Percentiles rank a stretch among this genome's conserved stretches.
These are phyloP conservation scores for Solanum gracilifrons DNA, from an alignment of 257 asterid genomes.

Conservation along the genomic window DNA sequence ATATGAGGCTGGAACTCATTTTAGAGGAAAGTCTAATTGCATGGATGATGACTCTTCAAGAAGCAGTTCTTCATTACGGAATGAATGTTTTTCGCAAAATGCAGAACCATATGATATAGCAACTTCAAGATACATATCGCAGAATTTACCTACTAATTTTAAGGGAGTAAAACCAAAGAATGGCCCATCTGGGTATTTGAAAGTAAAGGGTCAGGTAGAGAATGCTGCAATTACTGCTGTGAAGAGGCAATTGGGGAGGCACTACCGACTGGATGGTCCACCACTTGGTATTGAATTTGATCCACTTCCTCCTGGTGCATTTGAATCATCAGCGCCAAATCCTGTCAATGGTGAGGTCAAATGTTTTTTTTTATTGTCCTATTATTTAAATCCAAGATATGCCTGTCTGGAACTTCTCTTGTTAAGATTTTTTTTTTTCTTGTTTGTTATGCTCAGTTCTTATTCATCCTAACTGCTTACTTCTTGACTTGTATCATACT, in stretches of 20 bases:
- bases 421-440: background rate
- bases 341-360: conserved; percentile 35
- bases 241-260: conserved; percentile 78
- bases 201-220: conserved; percentile 73
- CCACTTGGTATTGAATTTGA: conserved; percentile 84
- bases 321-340: conserved; percentile 39
- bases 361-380: background rate
- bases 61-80: conserved; percentile 54
- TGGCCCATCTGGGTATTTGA: conserved; percentile 92
- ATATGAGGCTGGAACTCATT: conserved; percentile 36
- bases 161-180: conserved; percentile 41
- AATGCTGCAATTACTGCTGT: conserved; percentile 80
- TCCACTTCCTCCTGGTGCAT: conserved; percentile 74
- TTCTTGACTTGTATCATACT: background rate
- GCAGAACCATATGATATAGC: conserved; percentile 26
- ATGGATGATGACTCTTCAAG: conserved; percentile 59
- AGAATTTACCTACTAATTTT: conserved; percentile 29
- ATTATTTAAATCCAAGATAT: background rate
- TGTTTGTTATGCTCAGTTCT: background rate
- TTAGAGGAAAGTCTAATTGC: conserved; percentile 24
- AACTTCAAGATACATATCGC: conserved; percentile 34
- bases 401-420: background rate
- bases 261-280: conserved; percentile 72
- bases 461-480: background rate
- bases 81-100: conserved; percentile 27